phyloP scores from a whole-genome alignment of 2,329 filamentous ascomycete species.

The Dactylellina haptotyla region DNA sequence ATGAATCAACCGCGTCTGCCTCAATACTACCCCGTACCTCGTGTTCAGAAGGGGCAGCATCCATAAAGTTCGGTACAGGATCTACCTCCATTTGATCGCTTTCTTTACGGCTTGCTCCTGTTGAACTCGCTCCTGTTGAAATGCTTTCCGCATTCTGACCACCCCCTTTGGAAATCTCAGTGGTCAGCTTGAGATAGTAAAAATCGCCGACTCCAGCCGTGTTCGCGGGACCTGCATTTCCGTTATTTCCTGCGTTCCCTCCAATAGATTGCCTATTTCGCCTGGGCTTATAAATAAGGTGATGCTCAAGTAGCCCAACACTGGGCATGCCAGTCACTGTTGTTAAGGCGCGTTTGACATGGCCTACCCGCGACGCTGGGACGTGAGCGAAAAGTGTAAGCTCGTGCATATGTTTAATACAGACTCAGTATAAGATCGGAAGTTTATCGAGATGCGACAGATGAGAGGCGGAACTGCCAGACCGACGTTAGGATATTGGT shows the following conservation, averaged over 20 bases:
- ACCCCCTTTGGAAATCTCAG: slow-evolving; percentile 45
- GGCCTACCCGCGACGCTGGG: slow-evolving; percentile 53
- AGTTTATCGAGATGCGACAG: too few relatives aligned
- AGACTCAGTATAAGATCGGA: too few relatives aligned
- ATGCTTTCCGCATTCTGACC: neutral
- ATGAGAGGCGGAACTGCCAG: too few relatives aligned
- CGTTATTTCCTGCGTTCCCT: slow-evolving; percentile 5
- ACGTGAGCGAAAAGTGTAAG: slow-evolving; percentile 58
- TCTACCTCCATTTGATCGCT: slow-evolving; percentile 46
- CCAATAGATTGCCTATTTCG: slow-evolving; percentile 46
- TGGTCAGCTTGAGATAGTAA: slow-evolving; percentile 57
- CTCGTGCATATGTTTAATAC: slow-evolving; percentile 55
- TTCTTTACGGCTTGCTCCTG: too few relatives aligned
- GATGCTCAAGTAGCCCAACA: slow-evolving; percentile 56
- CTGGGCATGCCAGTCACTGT: slow-evolving; percentile 57
- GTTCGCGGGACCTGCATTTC: slow-evolving; percentile 19
- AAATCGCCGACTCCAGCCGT: slow-evolving; percentile 50
- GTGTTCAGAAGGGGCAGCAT: neutral
- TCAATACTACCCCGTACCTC: neutral
- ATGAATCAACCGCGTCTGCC: too few relatives aligned
- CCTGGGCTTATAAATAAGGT: slow-evolving; percentile 57
- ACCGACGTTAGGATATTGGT: too few relatives aligned
- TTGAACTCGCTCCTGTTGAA: neutral
- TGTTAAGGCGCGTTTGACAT: slow-evolving; percentile 56
- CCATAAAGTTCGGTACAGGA: neutral